Evolutionary conservation across 371 early-diverging fungal species (phyloP).

Genomic region (Circinella umbellata): DNA sequence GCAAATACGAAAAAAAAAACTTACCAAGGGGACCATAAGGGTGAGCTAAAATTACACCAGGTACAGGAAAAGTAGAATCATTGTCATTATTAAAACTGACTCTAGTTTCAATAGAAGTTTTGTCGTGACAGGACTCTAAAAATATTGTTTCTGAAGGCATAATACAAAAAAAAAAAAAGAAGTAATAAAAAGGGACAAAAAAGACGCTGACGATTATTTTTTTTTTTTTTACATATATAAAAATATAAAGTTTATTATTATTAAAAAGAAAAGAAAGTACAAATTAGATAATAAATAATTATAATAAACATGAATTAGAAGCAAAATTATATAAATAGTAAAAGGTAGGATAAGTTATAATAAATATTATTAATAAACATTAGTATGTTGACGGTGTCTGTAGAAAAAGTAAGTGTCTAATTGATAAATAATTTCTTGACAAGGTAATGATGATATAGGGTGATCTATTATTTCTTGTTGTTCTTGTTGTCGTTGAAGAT

Average conservation of each 20-base stretch:
- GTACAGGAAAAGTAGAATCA: conserved; percentile 9
- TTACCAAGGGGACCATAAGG: conserved; percentile 56
- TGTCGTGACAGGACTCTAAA: conserved; percentile 30
- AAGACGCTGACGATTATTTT: too few species aligned
- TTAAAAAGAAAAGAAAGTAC: background rate
- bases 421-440: conserved; percentile 15
- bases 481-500: background rate
- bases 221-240: too few species aligned
- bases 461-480: background rate
- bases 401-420: conserved; percentile 13
- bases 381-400: background rate
- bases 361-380: background rate
- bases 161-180: background rate
- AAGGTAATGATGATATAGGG: background rate
- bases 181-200: too few species aligned
- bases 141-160: conserved; percentile 30
- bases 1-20: too few species aligned
- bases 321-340: background rate
- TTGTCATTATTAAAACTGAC: conserved; percentile 11
- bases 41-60: conserved; percentile 46
- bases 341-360: background rate
- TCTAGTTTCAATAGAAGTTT: conserved; percentile 27
- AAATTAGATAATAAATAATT: background rate
- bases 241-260: too few species aligned
- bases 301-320: background rate